Evolutionary conservation across 2,329 filamentous ascomycete species (phyloP).

Genomic region (Botryotinia calthae): DNA sequence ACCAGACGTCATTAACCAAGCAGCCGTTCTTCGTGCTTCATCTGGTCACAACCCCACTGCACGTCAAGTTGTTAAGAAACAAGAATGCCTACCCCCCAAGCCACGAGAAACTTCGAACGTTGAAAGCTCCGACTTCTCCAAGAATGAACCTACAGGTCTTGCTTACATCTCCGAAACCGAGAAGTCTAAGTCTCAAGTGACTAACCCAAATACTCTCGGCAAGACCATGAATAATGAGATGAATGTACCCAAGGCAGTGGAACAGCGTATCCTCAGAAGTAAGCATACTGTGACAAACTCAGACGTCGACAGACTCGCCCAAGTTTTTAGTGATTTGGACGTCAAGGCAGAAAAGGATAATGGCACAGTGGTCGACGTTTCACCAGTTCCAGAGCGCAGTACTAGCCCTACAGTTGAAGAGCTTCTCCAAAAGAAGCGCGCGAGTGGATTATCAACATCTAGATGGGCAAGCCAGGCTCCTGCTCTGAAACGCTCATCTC

Average conservation of each 20-base stretch:
- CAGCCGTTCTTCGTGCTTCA: background rate
- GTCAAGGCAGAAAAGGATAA: background rate
- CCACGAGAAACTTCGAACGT: background rate
- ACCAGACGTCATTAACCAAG: background rate
- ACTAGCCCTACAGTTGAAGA: conserved; percentile 10
- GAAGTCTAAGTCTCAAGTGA: background rate
- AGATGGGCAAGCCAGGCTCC: conserved; percentile 14
- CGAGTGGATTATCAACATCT: conserved; percentile 4
- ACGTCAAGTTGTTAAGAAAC: background rate
- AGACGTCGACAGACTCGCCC: background rate
- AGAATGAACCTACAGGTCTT: background rate
- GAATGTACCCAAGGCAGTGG: background rate
- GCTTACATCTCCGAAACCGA: background rate
- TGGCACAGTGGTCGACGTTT: background rate
- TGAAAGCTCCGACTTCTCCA: background rate
- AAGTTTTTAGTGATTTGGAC: background rate
- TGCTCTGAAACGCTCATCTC: background rate
- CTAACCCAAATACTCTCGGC: too few relatives aligned
- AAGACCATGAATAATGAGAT: background rate
- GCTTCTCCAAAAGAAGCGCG: conserved; percentile 7
- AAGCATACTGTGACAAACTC: background rate
- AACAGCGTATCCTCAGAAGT: background rate
- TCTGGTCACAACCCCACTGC: background rate
- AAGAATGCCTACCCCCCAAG: background rate
- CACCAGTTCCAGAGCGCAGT: background rate